Evolutionary conservation across 1,139 yeast species (phyloP), one percentile per base, ranked within the genome.

Genomic region (Diutina sp.): DNA sequence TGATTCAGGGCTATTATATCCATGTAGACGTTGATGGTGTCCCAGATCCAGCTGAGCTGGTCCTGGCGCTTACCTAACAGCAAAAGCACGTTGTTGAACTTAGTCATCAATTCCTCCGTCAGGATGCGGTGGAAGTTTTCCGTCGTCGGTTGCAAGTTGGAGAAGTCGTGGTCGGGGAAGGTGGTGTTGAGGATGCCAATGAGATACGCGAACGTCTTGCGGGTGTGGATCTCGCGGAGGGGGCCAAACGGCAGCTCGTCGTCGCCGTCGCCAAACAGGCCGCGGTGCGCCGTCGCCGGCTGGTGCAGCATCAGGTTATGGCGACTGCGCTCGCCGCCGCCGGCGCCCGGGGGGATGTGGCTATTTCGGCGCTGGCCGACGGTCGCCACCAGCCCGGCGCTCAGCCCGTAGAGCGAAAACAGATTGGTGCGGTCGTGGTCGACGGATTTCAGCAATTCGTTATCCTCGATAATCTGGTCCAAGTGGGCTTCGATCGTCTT

Each of bases 81-180:
- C 53, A 86, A 78, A 64, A 93, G 77, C 7, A 91, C 76, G 64
- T 90, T 89, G 67, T 90, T 90, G 64, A 93, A 86, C 56, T 84
- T 82, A 56, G 85, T 80, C 55, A 89, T 80, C 57, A 91, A 80
- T 46, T 80, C 79, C 56, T 83, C 72, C 72, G 83, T 63, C 9
- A 68, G 63, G 28, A 76, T 66, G 58, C 70, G 65, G 59, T 72
- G 77, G 58, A 76, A 76, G 60, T 76, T 76, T 56, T 93, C 96
- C 61, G 90, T 90, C 21, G 85, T 82, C 1, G 99, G 99, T 66
- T 90, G 91, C 59, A 93, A 78, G 45, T 85, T 80, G 14, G 95
- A 82, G 65, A 91, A 93, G 66, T 93, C 99, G 66, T 93, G 96
- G 67, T 93, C 99, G 0, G 99, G 98, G 66, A 89, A 93, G 1